phyloP scores from a whole-genome alignment of 1,139 yeast genomes.

The Protomyces inundatus region DNA sequence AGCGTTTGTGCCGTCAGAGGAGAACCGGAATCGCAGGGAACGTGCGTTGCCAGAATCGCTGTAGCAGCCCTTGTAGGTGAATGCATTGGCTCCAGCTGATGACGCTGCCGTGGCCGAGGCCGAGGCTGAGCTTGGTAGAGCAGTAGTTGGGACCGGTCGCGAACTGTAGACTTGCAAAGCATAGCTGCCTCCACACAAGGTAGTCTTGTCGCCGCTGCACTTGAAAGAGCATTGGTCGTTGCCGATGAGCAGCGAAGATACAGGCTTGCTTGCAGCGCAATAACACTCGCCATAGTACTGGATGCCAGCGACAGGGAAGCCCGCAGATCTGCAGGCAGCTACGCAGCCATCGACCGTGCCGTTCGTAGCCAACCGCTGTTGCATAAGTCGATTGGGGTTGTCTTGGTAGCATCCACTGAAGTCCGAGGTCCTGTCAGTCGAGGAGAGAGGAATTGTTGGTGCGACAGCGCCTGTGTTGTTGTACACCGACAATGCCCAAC shows the following conservation, averaged over 20 bases:
- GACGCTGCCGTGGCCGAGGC: neutral
- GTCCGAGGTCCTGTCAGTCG: constrained; percentile 4
- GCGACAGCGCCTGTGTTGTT: constrained; percentile 12
- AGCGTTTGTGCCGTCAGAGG: constrained; percentile 8
- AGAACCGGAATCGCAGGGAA: constrained; percentile 3
- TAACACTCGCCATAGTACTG: constrained; percentile 25
- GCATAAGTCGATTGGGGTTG: constrained; percentile 19
- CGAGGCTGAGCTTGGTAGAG: neutral
- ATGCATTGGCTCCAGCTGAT: neutral
- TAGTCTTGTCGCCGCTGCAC: constrained; percentile 25
- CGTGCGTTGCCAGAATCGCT: constrained; percentile 12
- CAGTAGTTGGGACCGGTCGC: neutral
- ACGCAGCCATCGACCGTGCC: constrained; percentile 24
- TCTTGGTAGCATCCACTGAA: constrained; percentile 17
- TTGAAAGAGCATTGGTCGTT: constrained; percentile 15
- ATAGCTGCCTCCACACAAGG: constrained; percentile 24
- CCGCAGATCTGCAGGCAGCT: constrained; percentile 8
- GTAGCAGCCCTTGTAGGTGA: constrained; percentile 18
- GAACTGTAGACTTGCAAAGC: constrained; percentile 20
- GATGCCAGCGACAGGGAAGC: constrained; percentile 22
- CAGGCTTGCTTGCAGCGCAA: constrained; percentile 18
- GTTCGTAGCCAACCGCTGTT: constrained; percentile 1
- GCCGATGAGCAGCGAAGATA: constrained; percentile 3
- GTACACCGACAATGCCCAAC: constrained; percentile 15
- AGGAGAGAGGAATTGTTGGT: constrained; percentile 7